Evolutionary conservation across 352 stramenopile species (phyloP), one percentile per base, ranked within the genome.

Genomic region (Phytophthora syringae): DNA sequence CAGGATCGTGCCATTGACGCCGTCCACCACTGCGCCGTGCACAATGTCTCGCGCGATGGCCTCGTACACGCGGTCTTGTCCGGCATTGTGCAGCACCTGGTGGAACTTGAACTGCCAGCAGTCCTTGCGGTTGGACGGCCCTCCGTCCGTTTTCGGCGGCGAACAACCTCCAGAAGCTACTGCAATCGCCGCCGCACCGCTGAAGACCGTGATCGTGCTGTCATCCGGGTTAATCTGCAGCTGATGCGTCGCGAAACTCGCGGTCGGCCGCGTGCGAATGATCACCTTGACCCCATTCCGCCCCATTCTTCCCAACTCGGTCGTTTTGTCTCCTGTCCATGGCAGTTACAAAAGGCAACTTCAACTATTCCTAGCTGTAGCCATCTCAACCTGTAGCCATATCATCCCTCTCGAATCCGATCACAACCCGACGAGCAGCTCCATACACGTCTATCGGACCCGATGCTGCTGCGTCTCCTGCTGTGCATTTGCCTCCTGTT

Each of bases 91-190:
- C 51, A 98, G 80, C 56, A 98, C 84, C 60, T 98, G 91, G 59
- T 98, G 88, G 64, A 96, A 97, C 63, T 95, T 92, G 70, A 98
- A 98, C 40, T 86, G 86, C 84, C 84, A 94, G 45, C 77, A 91
- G 56, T 91, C 84, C 51, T 93, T 93, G 39, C 80, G 82, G 71
- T 94, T 94, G 1, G 79, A 91, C 11, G 84, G 86, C 2, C 61
- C 52, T 12, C 48, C 49, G 18, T 76, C 51, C 21, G 60, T 57
- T 22, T 70, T 70, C n/a, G 76, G 74, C 7, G 76, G 66, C 5
- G 67, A 62, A 9, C 24, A 25, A 16, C 52, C 64, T 5, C 67
- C 71, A 2, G 59, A 62, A 20, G 56, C 56, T 39, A 32, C 56
- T 13, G 47, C 47, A 5, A 56, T 15, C 2, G 61, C 67, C 11